A percentile compares a stretch with the other conserved stretches of the same genome.
These are phyloP conservation scores for Pseudopithomyces chartarum DNA, from an alignment of 2,329 filamentous ascomycete genomes.

Conservation along the genomic window DNA sequence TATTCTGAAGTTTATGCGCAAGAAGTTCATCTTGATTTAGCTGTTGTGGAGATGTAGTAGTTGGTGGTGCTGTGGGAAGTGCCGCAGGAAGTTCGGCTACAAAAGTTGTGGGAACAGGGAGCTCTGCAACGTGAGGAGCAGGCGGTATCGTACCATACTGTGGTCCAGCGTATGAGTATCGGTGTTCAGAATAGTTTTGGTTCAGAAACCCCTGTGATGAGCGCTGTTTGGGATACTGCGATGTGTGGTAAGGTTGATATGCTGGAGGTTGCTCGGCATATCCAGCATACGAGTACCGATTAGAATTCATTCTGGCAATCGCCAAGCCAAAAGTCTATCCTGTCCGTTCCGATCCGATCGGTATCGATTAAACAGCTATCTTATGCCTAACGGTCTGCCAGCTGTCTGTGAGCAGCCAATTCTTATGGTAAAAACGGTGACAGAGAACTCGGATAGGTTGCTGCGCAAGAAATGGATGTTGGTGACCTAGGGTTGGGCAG, in stretches of 20 bases:
- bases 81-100: slow-evolving; percentile 34
- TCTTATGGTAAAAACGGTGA: not conserved
- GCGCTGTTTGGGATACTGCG: slow-evolving; percentile 10
- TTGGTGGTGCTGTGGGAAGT: slow-evolving; percentile 30
- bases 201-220: slow-evolving; percentile 15
- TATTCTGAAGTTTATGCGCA: slow-evolving; percentile 31
- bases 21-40: slow-evolving; percentile 37
- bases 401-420: not conserved
- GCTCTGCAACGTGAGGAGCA: slow-evolving; percentile 21
- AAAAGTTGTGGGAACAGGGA: slow-evolving; percentile 20
- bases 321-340: not conserved
- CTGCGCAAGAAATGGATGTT: not conserved
- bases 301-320: slow-evolving; percentile 14
- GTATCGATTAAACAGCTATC: too few species aligned
- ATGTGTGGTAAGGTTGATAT: slow-evolving; percentile 13
- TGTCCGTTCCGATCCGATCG: too few species aligned
- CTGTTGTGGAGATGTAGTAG: slow-evolving; percentile 33
- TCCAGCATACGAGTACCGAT: slow-evolving; percentile 10
- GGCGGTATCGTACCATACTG: slow-evolving; percentile 21
- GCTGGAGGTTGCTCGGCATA: slow-evolving; percentile 13
- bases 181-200: slow-evolving; percentile 3
- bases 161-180: slow-evolving; percentile 21
- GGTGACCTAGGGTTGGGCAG: not conserved
- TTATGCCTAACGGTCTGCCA: too few species aligned
- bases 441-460: not conserved